Percentiles rank a stretch among this genome's conserved stretches.
These are phyloP conservation scores for Beauveria medogensis DNA, from an alignment of 2,329 filamentous ascomycete species.

Conservation along the genomic window DNA sequence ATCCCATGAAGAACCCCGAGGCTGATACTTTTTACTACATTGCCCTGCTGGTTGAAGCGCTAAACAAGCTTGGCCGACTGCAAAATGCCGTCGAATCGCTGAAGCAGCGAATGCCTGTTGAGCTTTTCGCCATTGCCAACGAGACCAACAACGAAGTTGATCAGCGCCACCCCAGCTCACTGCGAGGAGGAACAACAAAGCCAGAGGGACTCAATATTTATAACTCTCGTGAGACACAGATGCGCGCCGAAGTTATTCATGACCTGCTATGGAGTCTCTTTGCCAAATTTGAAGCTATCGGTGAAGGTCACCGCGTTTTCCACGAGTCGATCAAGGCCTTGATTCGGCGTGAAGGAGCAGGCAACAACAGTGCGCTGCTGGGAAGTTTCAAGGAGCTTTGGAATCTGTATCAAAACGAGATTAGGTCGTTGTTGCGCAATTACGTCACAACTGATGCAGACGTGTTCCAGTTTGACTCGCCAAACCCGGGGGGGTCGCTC, in stretches of 20 bases:
- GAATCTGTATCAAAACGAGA: slow-evolving; percentile 98
- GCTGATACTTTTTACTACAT: slow-evolving; percentile 94
- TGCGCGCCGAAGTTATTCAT: slow-evolving; percentile 77
- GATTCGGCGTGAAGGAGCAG: slow-evolving; percentile 66
- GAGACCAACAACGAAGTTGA: slow-evolving; percentile 93
- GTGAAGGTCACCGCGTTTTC: slow-evolving; percentile 86
- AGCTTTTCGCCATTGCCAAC: slow-evolving; percentile 88
- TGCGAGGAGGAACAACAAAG: slow-evolving; percentile 49
- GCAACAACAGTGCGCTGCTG: slow-evolving; percentile 59
- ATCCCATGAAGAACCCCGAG: slow-evolving; percentile 88
- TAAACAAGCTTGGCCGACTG: slow-evolving; percentile 82
- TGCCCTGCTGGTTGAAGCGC: slow-evolving; percentile 73
- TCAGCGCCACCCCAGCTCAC: slow-evolving; percentile 78
- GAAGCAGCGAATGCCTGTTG: slow-evolving; percentile 86
- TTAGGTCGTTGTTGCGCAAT: slow-evolving; percentile 86
- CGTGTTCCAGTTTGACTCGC: slow-evolving; percentile 54
- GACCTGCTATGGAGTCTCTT: slow-evolving; percentile 89
- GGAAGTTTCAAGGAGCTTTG: slow-evolving; percentile 93
- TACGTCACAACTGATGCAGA: slow-evolving; percentile 91
- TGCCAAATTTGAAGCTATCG: slow-evolving; percentile 94
- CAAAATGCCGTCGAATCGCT: slow-evolving; percentile 83
- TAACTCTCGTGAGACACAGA: slow-evolving; percentile 62
- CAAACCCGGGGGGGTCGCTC: slow-evolving; percentile 37
- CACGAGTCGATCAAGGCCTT: slow-evolving; percentile 88
- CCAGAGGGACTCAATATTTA: slow-evolving; percentile 53